Conservation (phyloP, 2,329 filamentous ascomycete genomes). For the Mycosphaerella sp. region DNA sequence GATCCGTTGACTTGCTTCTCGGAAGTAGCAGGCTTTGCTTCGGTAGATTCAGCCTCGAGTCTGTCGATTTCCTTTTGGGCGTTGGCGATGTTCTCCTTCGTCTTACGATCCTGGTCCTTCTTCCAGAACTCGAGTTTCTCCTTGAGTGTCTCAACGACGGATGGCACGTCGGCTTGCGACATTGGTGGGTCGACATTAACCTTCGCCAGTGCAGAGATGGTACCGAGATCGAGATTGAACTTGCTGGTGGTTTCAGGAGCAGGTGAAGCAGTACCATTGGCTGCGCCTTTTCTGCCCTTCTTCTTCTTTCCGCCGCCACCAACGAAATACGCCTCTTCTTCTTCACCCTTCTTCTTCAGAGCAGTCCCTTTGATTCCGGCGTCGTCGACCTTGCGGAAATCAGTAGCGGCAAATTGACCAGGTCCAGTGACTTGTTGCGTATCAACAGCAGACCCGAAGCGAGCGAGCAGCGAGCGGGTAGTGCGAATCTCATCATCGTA, state of each 20-base stretch:
- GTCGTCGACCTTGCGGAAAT: conserved; percentile 76
- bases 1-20: conserved; percentile 51
- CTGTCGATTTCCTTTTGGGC: conserved; percentile 92
- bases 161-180: conserved; percentile 73
- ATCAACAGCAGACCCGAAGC: conserved; percentile 65
- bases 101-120: conserved; percentile 80
- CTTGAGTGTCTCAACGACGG: conserved; percentile 79
- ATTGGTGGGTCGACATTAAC: conserved; percentile 84
- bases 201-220: conserved; percentile 83
- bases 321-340: conserved; percentile 77
- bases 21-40: conserved; percentile 39
- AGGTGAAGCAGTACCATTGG: conserved; percentile 55
- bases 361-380: conserved; percentile 78
- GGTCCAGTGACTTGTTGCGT: conserved; percentile 57
- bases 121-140: conserved; percentile 91
- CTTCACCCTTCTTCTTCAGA: conserved; percentile 71
- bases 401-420: conserved; percentile 69
- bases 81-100: conserved; percentile 89
- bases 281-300: conserved; percentile 67
- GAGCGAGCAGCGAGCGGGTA: conserved; percentile 78
- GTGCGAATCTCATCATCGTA: conserved; percentile 90
- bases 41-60: conserved; percentile 61
- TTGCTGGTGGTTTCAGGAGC: conserved; percentile 45
- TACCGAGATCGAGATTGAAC: conserved; percentile 82
- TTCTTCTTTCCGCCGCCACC: conserved; percentile 73